Evolutionary conservation across 129 eudicot genomes (phyloP).

Genomic region (Centrapalus pauciflorus): DNA sequence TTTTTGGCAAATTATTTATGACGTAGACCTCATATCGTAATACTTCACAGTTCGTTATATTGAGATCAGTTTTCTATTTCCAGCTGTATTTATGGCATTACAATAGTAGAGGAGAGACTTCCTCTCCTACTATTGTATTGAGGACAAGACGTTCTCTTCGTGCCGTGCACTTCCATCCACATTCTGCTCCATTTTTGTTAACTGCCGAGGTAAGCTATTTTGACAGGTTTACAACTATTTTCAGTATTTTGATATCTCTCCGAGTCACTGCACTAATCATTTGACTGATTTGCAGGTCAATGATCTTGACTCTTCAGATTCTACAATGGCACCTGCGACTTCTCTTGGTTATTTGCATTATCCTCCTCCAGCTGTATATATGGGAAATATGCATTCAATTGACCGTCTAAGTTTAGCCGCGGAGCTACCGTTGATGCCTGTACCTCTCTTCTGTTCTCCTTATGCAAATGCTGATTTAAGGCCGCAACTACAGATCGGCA

Average conservation of each 20-base stretch:
- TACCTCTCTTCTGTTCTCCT: constrained; percentile 50
- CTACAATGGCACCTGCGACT: constrained; percentile 71
- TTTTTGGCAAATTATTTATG: neutral
- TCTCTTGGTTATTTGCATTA: constrained; percentile 75
- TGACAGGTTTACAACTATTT: constrained; percentile 13
- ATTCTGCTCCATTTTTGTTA: constrained; percentile 84
- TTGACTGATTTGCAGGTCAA: constrained; percentile 60
- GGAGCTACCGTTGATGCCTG: constrained; percentile 62
- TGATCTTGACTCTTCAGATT: constrained; percentile 82
- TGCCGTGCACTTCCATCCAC: constrained; percentile 97
- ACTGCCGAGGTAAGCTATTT: constrained; percentile 79
- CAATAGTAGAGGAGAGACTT: constrained; percentile 61
- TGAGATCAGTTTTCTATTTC: constrained; percentile 8
- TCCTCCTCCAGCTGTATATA: constrained; percentile 88
- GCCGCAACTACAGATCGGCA: constrained; percentile 48
- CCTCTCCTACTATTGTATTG: constrained; percentile 66
- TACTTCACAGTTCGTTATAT: neutral
- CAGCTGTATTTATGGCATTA: constrained; percentile 96
- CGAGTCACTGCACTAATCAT: neutral
- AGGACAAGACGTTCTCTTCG: constrained; percentile 93
- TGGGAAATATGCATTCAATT: constrained; percentile 68
- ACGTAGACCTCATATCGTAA: neutral
- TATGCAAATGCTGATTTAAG: constrained; percentile 33
- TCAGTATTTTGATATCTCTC: neutral
- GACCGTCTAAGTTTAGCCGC: constrained; percentile 47